phyloP scores from a whole-genome alignment of 306 rosid genomes.

The cucumber (Cucumis sativus) region DNA sequence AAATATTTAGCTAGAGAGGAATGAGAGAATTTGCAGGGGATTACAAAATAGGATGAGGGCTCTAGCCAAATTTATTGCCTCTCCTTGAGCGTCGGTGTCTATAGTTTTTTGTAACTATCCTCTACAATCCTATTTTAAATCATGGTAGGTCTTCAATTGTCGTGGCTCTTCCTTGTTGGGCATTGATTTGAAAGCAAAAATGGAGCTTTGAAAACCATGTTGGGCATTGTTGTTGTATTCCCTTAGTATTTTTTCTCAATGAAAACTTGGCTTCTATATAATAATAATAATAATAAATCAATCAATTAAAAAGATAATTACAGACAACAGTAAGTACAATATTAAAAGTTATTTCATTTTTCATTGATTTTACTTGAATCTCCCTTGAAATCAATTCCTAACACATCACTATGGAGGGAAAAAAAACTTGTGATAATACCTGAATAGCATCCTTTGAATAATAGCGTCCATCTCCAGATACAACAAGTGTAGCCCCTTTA shows the following conservation, averaged over 20 bases:
- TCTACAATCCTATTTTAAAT: background rate
- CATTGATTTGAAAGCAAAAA: background rate
- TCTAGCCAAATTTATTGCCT: background rate
- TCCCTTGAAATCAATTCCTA: background rate
- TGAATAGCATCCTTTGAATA: conserved; percentile 87
- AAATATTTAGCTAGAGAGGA: background rate
- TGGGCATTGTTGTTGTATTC: background rate
- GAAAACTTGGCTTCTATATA: background rate
- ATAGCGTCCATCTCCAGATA: conserved; percentile 98
- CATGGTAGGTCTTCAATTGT: background rate
- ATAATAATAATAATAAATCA: background rate
- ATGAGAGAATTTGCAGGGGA: background rate
- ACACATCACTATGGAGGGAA: background rate
- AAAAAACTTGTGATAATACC: conserved; percentile 25
- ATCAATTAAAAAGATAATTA: background rate
- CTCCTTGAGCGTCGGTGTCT: background rate
- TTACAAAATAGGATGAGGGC: background rate
- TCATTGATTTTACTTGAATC: background rate
- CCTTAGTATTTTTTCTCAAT: background rate
- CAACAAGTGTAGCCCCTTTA: conserved; percentile 88
- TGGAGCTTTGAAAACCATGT: background rate
- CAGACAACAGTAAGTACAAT: background rate
- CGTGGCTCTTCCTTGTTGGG: background rate
- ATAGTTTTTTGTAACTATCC: background rate
- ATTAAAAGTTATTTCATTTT: background rate